phyloP scores from a whole-genome alignment of 495 filamentous ascomycete species.

The Talaromyces trachyspermus region DNA sequence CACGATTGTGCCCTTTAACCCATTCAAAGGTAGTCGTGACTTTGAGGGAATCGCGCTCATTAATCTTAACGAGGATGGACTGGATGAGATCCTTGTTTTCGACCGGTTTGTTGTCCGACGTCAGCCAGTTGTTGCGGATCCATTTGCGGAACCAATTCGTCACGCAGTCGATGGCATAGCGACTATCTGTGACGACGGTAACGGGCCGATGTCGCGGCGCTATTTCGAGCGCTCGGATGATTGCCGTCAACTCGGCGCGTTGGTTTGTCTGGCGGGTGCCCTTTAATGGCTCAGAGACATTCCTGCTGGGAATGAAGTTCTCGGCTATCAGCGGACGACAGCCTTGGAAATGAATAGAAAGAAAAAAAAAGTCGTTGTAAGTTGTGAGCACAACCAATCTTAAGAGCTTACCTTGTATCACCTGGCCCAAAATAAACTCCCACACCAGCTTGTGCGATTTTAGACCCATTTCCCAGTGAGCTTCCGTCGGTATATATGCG shows the following conservation, averaged over 20 bases:
- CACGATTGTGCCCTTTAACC: conserved; percentile 73
- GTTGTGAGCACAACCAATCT: too few species aligned
- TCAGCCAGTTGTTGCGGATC: conserved; percentile 75
- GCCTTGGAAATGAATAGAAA: too few species aligned
- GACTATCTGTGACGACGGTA: conserved; percentile 72
- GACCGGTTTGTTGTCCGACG: conserved; percentile 57
- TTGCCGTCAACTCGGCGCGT: conserved; percentile 85
- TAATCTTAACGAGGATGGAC: conserved; percentile 62
- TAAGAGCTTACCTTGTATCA: conserved; percentile 55
- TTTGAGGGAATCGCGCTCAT: conserved; percentile 53
- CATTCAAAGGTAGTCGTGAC: conserved; percentile 68
- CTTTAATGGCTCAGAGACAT: conserved; percentile 72
- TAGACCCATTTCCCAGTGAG: conserved; percentile 65
- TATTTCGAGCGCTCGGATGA: conserved; percentile 73
- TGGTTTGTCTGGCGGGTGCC: conserved; percentile 84
- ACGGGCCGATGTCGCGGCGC: conserved; percentile 57
- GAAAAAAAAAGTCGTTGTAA: too few species aligned
- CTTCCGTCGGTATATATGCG: conserved; percentile 89
- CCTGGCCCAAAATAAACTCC: conserved; percentile 80
- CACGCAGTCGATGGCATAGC: conserved; percentile 85
- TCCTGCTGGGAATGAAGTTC: conserved; percentile 46
- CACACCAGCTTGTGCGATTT: conserved; percentile 67
- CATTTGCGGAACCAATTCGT: conserved; percentile 78
- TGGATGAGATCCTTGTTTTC: conserved; percentile 81
- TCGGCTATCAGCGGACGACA: conserved; percentile 10